Conservation (phyloP, 352 stramenopile genomes). For the Phytopythium kandeliae region DNA sequence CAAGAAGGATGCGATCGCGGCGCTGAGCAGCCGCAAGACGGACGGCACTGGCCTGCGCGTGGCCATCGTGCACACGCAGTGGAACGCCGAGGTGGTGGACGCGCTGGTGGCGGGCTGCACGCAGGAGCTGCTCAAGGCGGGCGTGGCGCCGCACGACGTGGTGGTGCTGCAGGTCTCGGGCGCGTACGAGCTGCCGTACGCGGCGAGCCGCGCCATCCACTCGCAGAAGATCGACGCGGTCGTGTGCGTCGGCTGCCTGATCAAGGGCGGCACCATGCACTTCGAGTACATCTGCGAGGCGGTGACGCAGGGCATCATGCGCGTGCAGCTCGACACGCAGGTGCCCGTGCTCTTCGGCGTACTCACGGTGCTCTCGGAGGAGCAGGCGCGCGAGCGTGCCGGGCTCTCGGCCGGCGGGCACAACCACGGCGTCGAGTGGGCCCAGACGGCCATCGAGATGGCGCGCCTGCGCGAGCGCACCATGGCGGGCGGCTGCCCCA, state of each 20-base stretch:
- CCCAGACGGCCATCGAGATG: conserved; percentile 96
- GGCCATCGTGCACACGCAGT: conserved; percentile 81
- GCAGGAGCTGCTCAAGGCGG: conserved; percentile 52
- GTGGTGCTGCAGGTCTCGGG: conserved; percentile 88
- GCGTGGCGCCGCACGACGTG: conserved; percentile 63
- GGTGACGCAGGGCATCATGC: conserved; percentile 96
- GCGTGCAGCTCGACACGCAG: conserved; percentile 90
- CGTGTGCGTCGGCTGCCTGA: conserved; percentile 92
- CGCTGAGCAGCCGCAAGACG: conserved; percentile 73
- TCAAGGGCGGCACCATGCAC: conserved; percentile 98
- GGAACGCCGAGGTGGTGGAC: conserved; percentile 80
- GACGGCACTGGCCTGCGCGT: conserved; percentile 71
- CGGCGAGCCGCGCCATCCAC: conserved; percentile 83
- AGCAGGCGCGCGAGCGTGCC: conserved; percentile 93
- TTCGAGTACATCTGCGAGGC: conserved; percentile 99
- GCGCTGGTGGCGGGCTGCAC: conserved; percentile 60
- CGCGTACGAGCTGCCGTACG: conserved; percentile 95
- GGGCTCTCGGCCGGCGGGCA: conserved; percentile 76
- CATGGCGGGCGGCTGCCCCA: conserved; percentile 52
- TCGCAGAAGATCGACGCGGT: conserved; percentile 96
- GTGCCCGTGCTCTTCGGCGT: conserved; percentile 91
- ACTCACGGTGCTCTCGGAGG: conserved; percentile 94
- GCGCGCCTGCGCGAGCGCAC: conserved; percentile 81
- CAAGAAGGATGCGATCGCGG: conserved; percentile 69
- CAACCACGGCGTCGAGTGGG: conserved; percentile 97